Conservation (phyloP, 1,139 yeast species). For the Pichia kudriavzevii region DNA sequence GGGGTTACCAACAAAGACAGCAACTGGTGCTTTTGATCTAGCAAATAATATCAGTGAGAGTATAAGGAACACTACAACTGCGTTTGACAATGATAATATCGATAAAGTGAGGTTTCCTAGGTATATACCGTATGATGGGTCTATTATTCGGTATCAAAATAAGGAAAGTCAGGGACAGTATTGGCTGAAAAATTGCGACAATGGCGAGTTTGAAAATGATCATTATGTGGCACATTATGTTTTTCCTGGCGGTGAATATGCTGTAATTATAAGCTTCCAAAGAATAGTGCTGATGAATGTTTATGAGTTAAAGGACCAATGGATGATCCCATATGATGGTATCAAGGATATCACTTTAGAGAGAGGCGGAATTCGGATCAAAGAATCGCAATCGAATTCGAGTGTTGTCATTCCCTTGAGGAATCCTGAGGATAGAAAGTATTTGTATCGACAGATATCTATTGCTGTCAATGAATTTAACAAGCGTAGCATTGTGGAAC, state of each 20-base stretch:
- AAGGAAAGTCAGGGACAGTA: constrained; percentile 91
- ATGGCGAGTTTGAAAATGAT: constrained; percentile 69
- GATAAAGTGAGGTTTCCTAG: constrained; percentile 81
- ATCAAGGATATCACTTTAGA: constrained; percentile 68
- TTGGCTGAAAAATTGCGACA: constrained; percentile 80
- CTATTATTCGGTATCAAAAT: constrained; percentile 67
- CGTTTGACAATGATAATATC: constrained; percentile 73
- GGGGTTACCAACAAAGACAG: constrained; percentile 94
- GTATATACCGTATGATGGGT: constrained; percentile 58
- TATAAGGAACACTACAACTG: constrained; percentile 85
- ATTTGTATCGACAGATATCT: constrained; percentile 66
- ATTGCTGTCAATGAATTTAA: constrained; percentile 78
- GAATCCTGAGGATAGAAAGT: too few species aligned
- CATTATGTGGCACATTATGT: constrained; percentile 79
- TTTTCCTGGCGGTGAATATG: constrained; percentile 71
- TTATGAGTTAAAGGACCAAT: constrained; percentile 50
- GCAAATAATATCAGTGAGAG: constrained; percentile 94
- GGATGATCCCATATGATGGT: constrained; percentile 59
- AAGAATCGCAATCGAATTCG: constrained; percentile 69
- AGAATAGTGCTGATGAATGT: constrained; percentile 65
- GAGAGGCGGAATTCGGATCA: constrained; percentile 68
- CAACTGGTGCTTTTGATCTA: constrained; percentile 87
- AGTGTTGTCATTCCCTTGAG: too few species aligned
- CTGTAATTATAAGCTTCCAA: constrained; percentile 67
- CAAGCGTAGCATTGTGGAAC: constrained; percentile 32